Evolutionary conservation across 2,329 filamentous ascomycete species (phyloP), one percentile per base, ranked within the genome.

Genomic region (Periconia sp.): DNA sequence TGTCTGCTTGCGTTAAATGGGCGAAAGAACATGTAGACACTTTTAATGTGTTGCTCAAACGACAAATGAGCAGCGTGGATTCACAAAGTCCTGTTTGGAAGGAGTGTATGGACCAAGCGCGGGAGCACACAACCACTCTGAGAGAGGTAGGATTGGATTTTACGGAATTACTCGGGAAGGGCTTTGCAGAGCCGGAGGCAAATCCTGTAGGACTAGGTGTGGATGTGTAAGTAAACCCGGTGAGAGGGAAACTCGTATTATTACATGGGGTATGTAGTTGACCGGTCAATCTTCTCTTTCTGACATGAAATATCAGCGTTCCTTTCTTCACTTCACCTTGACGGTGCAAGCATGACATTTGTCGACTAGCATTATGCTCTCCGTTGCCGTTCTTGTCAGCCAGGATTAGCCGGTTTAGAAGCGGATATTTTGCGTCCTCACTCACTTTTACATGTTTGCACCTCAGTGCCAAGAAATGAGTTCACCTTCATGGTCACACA

Each of bases 1-100:
- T 94, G 83, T 96, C 91, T 66, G 92, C 92, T 0, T 96, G 92
- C 64, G 93, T 99, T 65, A 95, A 93, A 70, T 99, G 94, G 94
- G 92, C 92, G n/a, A 97, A 97, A 74, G 89, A 94, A 64, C 87
- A 96, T 70, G 86, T 97, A 1, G 92, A 97, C 64, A 86, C 86
- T 1, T 97, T 97, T 79, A 97, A 97, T 66, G 82, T 81, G 44
- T 86, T 94, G 47, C 79, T 99, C 37, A 85, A 83, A 35, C 82
- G 93, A 54, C 94, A 97, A 75, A 79, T 99, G 56, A 95, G 91
- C 75, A 92, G 90, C 69, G 89, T 94, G 2, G 88, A 95, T 56
- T 82, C 81, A 47, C 86, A 83, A n/a, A 88, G 88, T 14, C 81
- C 85, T 43, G 82, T 90, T 1, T 97, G 91, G 90, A 83, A 83